These are phyloP conservation scores for Botryobasidium botryosum DNA, from an alignment of 768 basidiomycete genomes.

Conservation along the genomic window DNA sequence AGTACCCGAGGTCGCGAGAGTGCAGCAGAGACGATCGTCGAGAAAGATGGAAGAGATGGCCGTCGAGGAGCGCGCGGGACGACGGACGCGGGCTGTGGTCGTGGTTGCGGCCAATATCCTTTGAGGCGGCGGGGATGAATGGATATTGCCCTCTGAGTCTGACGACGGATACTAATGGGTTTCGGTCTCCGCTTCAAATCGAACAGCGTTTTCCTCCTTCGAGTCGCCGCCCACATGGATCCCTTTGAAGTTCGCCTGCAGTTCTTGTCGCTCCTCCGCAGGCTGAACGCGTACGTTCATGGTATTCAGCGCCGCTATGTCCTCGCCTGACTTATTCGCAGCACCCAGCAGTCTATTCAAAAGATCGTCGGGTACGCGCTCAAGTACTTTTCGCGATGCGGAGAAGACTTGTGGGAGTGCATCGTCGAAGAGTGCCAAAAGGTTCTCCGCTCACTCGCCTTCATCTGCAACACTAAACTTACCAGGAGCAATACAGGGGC, in stretches of 20 bases:
- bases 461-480: background rate
- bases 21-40: too few species aligned
- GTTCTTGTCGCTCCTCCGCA: constrained; percentile 42
- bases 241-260: constrained; percentile 62
- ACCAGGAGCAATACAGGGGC: constrained; percentile 33
- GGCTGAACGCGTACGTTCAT: constrained; percentile 44
- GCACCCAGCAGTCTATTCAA: constrained; percentile 76
- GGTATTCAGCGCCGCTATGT: background rate
- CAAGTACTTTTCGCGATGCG: constrained; percentile 69
- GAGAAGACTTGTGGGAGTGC: constrained; percentile 90
- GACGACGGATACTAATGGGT: too few species aligned
- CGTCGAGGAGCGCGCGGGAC: too few species aligned
- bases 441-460: constrained; percentile 24
- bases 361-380: constrained; percentile 73
- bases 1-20: too few species aligned
- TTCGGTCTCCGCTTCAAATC: too few species aligned
- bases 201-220: too few species aligned
- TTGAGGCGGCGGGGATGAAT: too few species aligned
- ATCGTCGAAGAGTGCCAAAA: constrained; percentile 82
- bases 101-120: too few species aligned
- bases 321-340: constrained; percentile 17
- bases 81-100: too few species aligned
- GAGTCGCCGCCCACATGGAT: constrained; percentile 32
- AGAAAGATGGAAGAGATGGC: too few species aligned
- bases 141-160: too few species aligned